A percentile compares a stretch with the other conserved stretches of the same genome.
phyloP scores from a whole-genome alignment of 73 alveolate species.

The Paraurostyla sp. region DNA sequence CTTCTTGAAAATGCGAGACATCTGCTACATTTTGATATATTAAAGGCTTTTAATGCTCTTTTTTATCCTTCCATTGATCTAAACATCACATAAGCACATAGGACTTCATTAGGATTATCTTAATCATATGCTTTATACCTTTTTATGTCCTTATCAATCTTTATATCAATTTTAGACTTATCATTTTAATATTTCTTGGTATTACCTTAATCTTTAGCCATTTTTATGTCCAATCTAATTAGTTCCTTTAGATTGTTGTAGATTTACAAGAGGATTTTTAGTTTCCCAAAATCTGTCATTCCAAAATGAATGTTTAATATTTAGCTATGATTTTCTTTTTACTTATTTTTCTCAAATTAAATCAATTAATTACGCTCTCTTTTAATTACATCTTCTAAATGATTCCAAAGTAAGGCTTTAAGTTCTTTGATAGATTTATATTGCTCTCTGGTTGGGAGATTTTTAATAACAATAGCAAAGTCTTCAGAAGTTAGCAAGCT shows the following conservation, averaged over 20 bases:
- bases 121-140: not conserved
- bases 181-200: not conserved
- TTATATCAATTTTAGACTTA: not conserved
- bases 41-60: slow-evolving; percentile 34
- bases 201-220: not conserved
- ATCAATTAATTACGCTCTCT: too few species aligned
- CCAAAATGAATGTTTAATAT: slow-evolving; percentile 56
- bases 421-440: not conserved
- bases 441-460: slow-evolving; percentile 39
- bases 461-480: slow-evolving; percentile 53
- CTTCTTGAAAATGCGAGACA: slow-evolving; percentile 14
- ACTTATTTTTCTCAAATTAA: not conserved
- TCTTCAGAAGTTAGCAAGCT: slow-evolving; percentile 44
- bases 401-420: slow-evolving; percentile 58
- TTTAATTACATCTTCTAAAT: slow-evolving; percentile 43
- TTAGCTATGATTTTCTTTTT: not conserved
- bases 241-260: not conserved
- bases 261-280: not conserved
- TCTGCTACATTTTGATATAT: slow-evolving; percentile 23
- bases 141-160: not conserved
- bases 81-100: slow-evolving; percentile 54
- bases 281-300: slow-evolving; percentile 21
- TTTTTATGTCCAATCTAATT: not conserved
- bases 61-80: slow-evolving; percentile 49
- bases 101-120: not conserved